These are phyloP conservation scores for Candida ponderosae DNA, from an alignment of 805 yeast species.

Conservation along the genomic window DNA sequence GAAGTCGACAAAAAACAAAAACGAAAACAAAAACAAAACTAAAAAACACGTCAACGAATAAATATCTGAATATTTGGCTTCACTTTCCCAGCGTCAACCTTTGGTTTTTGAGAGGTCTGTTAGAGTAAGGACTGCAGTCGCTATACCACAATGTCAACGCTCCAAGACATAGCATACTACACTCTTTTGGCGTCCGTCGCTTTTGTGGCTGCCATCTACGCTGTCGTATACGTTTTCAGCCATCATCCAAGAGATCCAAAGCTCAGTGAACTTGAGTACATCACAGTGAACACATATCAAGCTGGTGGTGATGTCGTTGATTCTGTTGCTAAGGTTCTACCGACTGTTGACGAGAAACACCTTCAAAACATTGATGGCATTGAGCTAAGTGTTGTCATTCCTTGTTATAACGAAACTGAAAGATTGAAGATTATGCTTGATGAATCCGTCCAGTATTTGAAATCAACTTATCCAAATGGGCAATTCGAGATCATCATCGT, in stretches of 20 bases:
- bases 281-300: constrained; percentile 38
- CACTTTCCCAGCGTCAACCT: too few species aligned
- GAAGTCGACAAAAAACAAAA: too few species aligned
- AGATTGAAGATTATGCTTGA: constrained; percentile 66
- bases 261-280: constrained; percentile 44
- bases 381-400: constrained; percentile 72
- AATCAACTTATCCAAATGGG: constrained; percentile 22
- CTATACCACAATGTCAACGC: too few species aligned
- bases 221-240: constrained; percentile 29
- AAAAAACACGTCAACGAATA: too few species aligned
- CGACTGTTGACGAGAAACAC: constrained; percentile 9
- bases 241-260: constrained; percentile 56
- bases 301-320: constrained; percentile 16
- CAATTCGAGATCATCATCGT: constrained; percentile 76
- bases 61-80: too few species aligned
- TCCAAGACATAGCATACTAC: too few species aligned
- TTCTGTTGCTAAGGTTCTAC: constrained; percentile 27
- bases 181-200: too few species aligned
- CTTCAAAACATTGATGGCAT: constrained; percentile 26
- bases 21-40: too few species aligned
- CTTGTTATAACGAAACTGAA: constrained; percentile 84
- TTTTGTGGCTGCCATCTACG: too few species aligned
- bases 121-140: too few species aligned
- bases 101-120: too few species aligned
- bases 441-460: constrained; percentile 55